Evolutionary conservation across 1,284 basidiomycete species (phyloP).

Genomic region (Austroboletus rostrupii): DNA sequence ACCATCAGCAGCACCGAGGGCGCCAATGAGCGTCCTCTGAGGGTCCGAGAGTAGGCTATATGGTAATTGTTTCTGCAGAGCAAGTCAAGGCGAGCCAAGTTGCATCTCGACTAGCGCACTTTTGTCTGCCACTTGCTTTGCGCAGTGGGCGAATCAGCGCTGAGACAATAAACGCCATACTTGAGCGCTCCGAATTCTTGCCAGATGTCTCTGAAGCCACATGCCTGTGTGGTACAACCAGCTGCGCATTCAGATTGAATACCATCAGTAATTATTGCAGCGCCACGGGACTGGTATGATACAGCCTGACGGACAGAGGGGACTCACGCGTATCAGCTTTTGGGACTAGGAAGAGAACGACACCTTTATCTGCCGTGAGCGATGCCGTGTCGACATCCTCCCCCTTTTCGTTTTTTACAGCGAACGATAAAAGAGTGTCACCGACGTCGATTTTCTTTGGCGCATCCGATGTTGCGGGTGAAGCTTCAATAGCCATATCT

Average conservation of each 20-base stretch:
- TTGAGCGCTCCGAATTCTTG: slow-evolving; percentile 66
- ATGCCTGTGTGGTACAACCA: slow-evolving; percentile 87
- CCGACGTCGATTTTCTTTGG: slow-evolving; percentile 62
- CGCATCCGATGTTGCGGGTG: neutral
- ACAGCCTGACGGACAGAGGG: neutral
- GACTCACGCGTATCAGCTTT: slow-evolving; percentile 80
- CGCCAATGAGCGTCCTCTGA: slow-evolving; percentile 72
- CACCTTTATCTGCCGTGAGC: slow-evolving; percentile 65
- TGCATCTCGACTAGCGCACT: slow-evolving; percentile 36
- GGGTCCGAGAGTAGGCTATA: slow-evolving; percentile 89
- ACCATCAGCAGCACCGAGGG: slow-evolving; percentile 77
- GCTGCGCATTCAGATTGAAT: slow-evolving; percentile 40
- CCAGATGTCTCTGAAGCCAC: slow-evolving; percentile 82
- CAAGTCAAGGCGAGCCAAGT: slow-evolving; percentile 1
- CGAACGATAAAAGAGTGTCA: slow-evolving; percentile 70
- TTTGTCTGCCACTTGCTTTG: slow-evolving; percentile 84
- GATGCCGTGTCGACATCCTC: slow-evolving; percentile 65
- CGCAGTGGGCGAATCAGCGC: slow-evolving; percentile 74
- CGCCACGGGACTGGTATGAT: too few relatives aligned
- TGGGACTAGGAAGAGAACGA: slow-evolving; percentile 80
- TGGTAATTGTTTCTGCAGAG: slow-evolving; percentile 67
- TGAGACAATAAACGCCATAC: slow-evolving; percentile 84
- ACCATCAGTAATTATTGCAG: too few relatives aligned
- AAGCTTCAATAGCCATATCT: slow-evolving; percentile 5
- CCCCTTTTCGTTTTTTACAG: slow-evolving; percentile 75